Conservation (phyloP, 2,329 filamentous ascomycete species). For the Pseudogymnoascus sp. region DNA sequence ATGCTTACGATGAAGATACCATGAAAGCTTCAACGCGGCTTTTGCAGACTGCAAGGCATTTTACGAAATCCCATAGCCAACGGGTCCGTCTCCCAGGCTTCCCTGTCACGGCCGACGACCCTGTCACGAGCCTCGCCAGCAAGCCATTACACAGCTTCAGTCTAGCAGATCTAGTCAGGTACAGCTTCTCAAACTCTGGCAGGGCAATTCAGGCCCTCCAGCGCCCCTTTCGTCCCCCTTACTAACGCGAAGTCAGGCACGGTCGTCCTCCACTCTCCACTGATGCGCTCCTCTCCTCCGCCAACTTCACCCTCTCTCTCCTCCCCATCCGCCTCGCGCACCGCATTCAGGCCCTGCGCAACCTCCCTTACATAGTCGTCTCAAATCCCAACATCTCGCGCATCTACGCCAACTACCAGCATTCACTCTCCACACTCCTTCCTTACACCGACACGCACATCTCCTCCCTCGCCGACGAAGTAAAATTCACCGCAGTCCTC, state of each 20-base stretch:
- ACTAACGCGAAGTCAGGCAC: conserved; percentile 38
- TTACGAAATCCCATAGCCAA: not conserved
- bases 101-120: conserved; percentile 58
- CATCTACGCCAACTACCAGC: conserved; percentile 94
- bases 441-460: conserved; percentile 73
- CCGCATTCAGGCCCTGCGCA: conserved; percentile 85
- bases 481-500: conserved; percentile 84
- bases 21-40: conserved; percentile 38
- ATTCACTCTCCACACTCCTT: conserved; percentile 82
- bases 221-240: not conserved
- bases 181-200: conserved; percentile 25
- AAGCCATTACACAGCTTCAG: conserved; percentile 75
- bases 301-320: conserved; percentile 90
- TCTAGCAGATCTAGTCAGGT: conserved; percentile 84
- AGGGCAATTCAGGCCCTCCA: not conserved
- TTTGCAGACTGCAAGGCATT: conserved; percentile 30
- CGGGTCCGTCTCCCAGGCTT: conserved; percentile 35
- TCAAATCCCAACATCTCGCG: conserved; percentile 92
- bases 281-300: conserved; percentile 74
- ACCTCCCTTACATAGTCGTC: conserved; percentile 94
- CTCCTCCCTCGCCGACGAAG: conserved; percentile 75
- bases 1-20: conserved; percentile 35
- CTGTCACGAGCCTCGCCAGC: conserved; percentile 71
- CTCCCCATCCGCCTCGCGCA: conserved; percentile 88
- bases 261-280: conserved; percentile 80